These are phyloP conservation scores for Saccharomycopsis oosterbeekiorum DNA, from an alignment of 805 yeast species.

Conservation along the genomic window DNA sequence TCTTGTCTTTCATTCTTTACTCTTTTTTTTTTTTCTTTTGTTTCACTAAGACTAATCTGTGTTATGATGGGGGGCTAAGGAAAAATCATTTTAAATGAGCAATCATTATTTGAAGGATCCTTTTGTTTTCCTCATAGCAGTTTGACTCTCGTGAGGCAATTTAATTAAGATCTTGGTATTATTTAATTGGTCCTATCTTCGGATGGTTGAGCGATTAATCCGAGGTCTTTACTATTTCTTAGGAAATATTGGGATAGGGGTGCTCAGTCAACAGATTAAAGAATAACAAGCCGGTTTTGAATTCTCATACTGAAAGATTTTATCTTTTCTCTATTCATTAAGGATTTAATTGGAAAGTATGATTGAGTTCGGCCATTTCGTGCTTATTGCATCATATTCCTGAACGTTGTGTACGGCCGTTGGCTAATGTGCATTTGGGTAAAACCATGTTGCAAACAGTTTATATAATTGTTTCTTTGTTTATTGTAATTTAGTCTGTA, in stretches of 20 bases:
- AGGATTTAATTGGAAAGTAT: conserved; percentile 40
- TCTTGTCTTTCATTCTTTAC: not conserved
- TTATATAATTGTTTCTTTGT: conserved; percentile 16
- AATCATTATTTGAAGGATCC: conserved; percentile 20
- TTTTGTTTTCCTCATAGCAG: conserved; percentile 33
- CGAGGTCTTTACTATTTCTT: not conserved
- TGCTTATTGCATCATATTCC: conserved; percentile 95
- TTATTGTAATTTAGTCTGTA: no score
- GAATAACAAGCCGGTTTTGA: conserved; percentile 59
- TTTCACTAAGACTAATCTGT: conserved; percentile 36
- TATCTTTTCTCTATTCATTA: conserved; percentile 19
- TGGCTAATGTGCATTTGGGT: conserved; percentile 96
- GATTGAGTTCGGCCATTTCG: conserved; percentile 59
- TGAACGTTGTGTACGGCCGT: conserved; percentile 94
- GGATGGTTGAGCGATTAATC: conserved; percentile 43
- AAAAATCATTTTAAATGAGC: conserved; percentile 20
- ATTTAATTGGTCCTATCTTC: conserved; percentile 12
- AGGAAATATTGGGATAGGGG: conserved; percentile 52
- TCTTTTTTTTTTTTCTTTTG: conserved; percentile 4
- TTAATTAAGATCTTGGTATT: conserved; percentile 25
- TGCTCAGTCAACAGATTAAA: conserved; percentile 98
- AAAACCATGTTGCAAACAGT: conserved; percentile 99
- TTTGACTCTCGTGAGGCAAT: conserved; percentile 69
- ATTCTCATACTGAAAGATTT: conserved; percentile 35
- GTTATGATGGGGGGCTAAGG: conserved; percentile 38